Percentiles rank a stretch among this genome's conserved stretches.
Evolutionary conservation across 139 green algal genomes (phyloP).

Genomic region (Chlorella vulgaris): DNA sequence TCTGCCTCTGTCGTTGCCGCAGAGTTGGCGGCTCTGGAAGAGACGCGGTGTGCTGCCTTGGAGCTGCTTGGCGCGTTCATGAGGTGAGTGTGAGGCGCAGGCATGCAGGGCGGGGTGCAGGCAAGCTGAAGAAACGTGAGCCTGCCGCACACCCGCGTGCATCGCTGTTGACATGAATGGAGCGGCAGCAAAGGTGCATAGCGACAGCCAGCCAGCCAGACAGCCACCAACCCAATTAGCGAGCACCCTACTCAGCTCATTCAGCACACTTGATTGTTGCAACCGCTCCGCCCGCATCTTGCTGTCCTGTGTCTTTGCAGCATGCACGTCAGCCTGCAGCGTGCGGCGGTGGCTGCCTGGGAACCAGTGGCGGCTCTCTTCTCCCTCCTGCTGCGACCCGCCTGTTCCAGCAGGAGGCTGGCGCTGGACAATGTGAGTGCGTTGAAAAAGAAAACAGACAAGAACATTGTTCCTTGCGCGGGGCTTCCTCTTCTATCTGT

Average conservation of each 20-base stretch:
- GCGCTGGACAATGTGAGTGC: constrained; percentile 41
- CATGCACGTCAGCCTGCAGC: constrained; percentile 29
- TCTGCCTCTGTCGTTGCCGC: not conserved
- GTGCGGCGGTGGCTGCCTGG: constrained; percentile 24
- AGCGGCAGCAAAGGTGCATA: too few relatives aligned
- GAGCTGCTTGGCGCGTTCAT: constrained; percentile 39
- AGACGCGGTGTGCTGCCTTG: constrained; percentile 45
- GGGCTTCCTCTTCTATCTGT: too few relatives aligned
- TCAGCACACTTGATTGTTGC: too few relatives aligned
- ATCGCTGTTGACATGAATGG: too few relatives aligned
- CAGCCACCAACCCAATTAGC: too few relatives aligned
- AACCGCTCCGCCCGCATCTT: not conserved
- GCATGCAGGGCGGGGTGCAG: too few relatives aligned
- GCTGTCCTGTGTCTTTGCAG: constrained; percentile 4
- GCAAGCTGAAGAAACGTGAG: too few relatives aligned
- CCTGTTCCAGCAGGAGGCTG: constrained; percentile 13
- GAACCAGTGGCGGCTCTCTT: constrained; percentile 42
- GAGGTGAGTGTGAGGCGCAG: constrained; percentile 12
- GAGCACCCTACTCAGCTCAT: too few relatives aligned
- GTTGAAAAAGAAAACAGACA: not conserved
- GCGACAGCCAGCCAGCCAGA: too few relatives aligned
- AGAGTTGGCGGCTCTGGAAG: not conserved
- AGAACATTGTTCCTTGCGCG: not conserved
- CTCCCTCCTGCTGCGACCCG: constrained; percentile 33
- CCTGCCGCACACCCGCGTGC: too few relatives aligned